A percentile compares a stretch with the other conserved stretches of the same genome.
These are phyloP conservation scores for Neurospora sp. DNA, from an alignment of 495 filamentous ascomycete species.

Conservation along the genomic window DNA sequence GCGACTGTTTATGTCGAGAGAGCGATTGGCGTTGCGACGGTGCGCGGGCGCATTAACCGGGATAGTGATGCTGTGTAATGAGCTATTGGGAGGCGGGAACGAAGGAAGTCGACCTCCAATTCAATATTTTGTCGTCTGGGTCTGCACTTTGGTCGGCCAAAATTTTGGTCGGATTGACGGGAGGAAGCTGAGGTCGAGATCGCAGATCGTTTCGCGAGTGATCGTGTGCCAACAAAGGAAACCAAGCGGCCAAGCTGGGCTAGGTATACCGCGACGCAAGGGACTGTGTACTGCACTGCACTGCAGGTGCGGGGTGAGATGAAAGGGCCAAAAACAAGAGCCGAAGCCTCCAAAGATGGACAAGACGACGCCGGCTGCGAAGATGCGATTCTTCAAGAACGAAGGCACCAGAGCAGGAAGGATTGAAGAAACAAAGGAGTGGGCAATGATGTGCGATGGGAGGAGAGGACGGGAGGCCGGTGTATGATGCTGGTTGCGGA, in stretches of 20 bases:
- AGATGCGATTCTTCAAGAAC: background rate
- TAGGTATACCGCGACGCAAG: background rate
- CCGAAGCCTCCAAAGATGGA: background rate
- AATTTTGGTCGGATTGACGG: background rate
- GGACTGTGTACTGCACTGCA: background rate
- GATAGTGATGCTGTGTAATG: background rate
- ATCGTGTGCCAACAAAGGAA: background rate
- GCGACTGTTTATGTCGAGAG: background rate
- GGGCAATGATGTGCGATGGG: background rate
- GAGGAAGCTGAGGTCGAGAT: background rate
- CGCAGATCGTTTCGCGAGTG: background rate
- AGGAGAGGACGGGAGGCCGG: background rate
- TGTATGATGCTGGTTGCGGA: background rate
- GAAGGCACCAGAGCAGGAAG: background rate
- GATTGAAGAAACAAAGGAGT: background rate
- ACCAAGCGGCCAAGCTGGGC: background rate
- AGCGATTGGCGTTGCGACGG: background rate
- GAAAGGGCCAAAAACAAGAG: background rate
- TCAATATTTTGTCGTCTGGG: background rate
- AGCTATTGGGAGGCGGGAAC: background rate
- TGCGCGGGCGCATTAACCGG: background rate
- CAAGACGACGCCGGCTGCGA: background rate
- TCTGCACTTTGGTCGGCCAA: background rate
- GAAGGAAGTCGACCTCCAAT: background rate
- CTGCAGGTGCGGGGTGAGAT: background rate